Base-by-base conservation (phyloP, 192 early-diverging fungal species). In the Hyaloraphidium curvatum region DNA sequence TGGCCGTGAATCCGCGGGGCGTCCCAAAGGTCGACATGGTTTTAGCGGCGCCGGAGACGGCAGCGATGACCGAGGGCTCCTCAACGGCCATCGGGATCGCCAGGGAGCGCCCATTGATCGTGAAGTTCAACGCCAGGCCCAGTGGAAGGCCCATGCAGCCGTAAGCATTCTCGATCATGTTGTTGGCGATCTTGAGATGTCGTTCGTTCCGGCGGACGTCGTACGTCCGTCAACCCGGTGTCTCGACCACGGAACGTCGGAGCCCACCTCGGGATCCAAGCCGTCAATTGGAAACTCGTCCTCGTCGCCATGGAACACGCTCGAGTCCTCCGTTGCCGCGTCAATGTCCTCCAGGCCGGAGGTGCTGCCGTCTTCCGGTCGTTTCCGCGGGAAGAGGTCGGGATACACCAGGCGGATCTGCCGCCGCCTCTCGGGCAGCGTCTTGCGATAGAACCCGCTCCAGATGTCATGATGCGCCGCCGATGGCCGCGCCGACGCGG, bases 81-180 rank as follows among this genome's bases (percentile, higher is more conserved):
- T 84, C 82, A 11, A 84, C 74, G 13, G 76, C 78, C 82, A 84
- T 83, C 5, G 82, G 82, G 29, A 82, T 70, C 5, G 80, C 73
- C 4, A 65, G 52, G 2, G 78, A 65, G 2, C 56, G 58, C 2
- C 61, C 72, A 57, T 84, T 78, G 61, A 84, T 82, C 35, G 67
- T 65, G 39, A 83, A 80, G 65, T 84, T 84, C 25, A 84, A 66
- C 0, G 77, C 82, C 14, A 84, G 61, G 9, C 82, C 82, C 25
- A 84, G 60, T 2, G 82, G 82, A 3, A 84, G 48, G 31, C 78
- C 82, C 57, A 81, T 55, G 52, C 61, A 78, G 69, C 80, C 80
- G 13, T 81, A 65, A 53, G 79, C 81, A 62, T 82, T 82, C 60
- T 84, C 82, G 28, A 84, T 76, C 82, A 84, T 84, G 54, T 83